Evolutionary conservation across 2,329 filamentous ascomycete genomes (phyloP), one percentile per base, ranked within the genome.

Genomic region (Macrophomina tecta): DNA sequence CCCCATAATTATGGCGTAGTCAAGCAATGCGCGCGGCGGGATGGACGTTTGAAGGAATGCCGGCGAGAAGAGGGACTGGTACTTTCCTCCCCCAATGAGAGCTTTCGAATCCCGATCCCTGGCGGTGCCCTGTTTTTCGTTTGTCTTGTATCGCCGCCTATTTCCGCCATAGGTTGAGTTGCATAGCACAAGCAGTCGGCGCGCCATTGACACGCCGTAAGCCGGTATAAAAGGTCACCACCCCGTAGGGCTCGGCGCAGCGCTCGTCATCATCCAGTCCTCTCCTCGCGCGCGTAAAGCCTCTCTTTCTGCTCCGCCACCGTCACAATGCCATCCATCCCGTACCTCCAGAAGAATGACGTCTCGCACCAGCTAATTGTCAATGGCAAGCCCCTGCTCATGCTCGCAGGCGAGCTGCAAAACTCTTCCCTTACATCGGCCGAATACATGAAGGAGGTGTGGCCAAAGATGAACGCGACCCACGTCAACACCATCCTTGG

Each of bases 401-500:
- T 82, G 68, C 75, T 82, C 5, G 79, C 74, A n/a, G 82, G 73
- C 9, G 81, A 84, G 72, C 72, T 83, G 45, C 82, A 84, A 65
- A 84, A 84, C 69, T 84, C 82, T 0, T 82, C 81, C 1, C 73
- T 84, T 55, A 80, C 76, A 8, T 83, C 80, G 5, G 75, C 79
- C 7, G 73, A 77, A 53, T 83, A 80, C 67, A 84, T 84, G 82
- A 70, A 74, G 16, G 73, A 77, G 7, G 72, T 79, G 6, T 84
- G 82, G 81, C 75, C 77, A 38, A 82, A 81, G 58, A 73, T 84
- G 68, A 73, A 73, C 4, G 74, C 74, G 18, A 80, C 75, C 14
- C 74, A 81, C 65, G 73, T 82, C 69, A 84, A 84, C 68, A 83
- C 82, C 2, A 70, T 83, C 1, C 74, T 84, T 3, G 82, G 81